Evolutionary conservation across 495 filamentous ascomycete species (phyloP).

Genomic region (Aspergillus conjunctus): DNA sequence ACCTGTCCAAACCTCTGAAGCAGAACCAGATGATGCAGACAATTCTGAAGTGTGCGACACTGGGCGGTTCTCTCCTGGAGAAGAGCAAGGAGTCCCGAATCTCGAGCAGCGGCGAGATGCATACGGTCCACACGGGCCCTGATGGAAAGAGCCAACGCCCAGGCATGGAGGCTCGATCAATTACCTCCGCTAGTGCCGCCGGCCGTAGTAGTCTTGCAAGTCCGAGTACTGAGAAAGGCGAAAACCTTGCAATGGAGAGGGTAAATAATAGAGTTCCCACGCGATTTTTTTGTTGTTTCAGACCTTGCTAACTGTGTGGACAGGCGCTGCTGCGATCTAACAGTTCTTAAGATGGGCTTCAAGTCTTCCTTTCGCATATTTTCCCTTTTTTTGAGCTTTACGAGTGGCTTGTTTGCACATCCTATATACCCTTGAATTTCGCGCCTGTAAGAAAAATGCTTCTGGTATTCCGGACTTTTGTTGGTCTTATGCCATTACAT

Average conservation of each 20-base stretch:
- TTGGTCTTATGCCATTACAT: constrained; percentile 8
- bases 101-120: constrained; percentile 56
- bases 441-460: constrained; percentile 32
- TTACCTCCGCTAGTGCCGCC: constrained; percentile 64
- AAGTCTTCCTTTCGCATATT: constrained; percentile 23
- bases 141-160: constrained; percentile 44
- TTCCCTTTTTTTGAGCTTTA: constrained; percentile 22
- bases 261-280: constrained; percentile 49
- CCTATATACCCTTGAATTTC: constrained; percentile 33
- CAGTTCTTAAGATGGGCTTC: constrained; percentile 38
- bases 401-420: constrained; percentile 31
- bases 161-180: constrained; percentile 55
- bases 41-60: constrained; percentile 91
- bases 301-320: constrained; percentile 21
- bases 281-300: constrained; percentile 23
- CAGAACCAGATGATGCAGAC: constrained; percentile 99
- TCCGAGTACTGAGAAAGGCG: constrained; percentile 61
- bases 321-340: constrained; percentile 46
- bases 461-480: constrained; percentile 21
- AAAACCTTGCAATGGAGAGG: constrained; percentile 70
- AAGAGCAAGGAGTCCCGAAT: constrained; percentile 61
- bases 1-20: constrained; percentile 95
- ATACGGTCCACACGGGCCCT: constrained; percentile 39
- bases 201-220: constrained; percentile 57
- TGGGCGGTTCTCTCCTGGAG: constrained; percentile 86